phyloP scores from a whole-genome alignment of 176 grass and related monocot species.

The Oryza longistaminata region DNA sequence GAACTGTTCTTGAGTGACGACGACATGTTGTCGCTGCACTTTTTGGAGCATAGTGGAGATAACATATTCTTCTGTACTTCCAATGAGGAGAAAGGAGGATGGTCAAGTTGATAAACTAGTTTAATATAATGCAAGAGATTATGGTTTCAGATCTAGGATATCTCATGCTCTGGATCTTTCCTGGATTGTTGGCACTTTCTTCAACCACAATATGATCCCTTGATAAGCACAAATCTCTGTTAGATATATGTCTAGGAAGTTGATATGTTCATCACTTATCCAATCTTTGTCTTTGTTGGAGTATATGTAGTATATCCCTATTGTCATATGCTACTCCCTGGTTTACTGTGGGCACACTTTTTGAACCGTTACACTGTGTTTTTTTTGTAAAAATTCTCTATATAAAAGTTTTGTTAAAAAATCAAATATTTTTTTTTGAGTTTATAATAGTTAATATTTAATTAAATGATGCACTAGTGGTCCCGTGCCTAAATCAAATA shows the following conservation, averaged over 20 bases:
- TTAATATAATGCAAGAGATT: constrained; percentile 21
- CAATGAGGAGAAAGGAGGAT: not conserved
- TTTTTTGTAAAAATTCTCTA: too few species aligned
- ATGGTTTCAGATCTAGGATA: not conserved
- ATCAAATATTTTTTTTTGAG: too few species aligned
- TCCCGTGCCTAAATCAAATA: not conserved
- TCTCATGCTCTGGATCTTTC: not conserved
- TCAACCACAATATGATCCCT: not conserved
- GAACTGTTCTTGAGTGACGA: constrained; percentile 42
- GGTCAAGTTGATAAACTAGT: not conserved
- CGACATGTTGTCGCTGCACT: not conserved
- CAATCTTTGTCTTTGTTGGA: not conserved
- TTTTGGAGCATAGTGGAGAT: not conserved
- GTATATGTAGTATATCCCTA: not conserved
- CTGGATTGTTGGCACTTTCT: not conserved
- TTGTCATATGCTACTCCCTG: not conserved
- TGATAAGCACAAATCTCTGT: not conserved
- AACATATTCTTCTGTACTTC: constrained; percentile 31
- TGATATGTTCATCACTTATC: not conserved
- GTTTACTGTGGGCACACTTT: too few species aligned
- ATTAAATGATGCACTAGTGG: too few species aligned
- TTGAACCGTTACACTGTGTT: too few species aligned
- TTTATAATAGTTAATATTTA: too few species aligned
- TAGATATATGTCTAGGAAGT: not conserved
- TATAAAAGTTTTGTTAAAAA: too few species aligned